These are phyloP conservation scores for Hortaea werneckii DNA, from an alignment of 2,329 filamentous ascomycete genomes.

Conservation along the genomic window DNA sequence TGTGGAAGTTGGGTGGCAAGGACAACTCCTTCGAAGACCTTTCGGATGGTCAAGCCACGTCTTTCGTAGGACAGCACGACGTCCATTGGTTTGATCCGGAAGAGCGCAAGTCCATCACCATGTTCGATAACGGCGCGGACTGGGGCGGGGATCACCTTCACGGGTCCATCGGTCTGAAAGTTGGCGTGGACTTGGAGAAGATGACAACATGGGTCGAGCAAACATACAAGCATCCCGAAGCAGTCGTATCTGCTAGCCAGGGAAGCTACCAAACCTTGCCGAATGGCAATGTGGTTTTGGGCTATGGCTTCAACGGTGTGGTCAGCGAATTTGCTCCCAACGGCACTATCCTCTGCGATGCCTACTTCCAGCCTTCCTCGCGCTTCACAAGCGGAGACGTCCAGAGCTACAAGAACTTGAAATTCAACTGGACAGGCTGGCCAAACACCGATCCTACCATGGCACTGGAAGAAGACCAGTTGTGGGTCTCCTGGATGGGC, in stretches of 20 bases:
- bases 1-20: conserved; percentile 40
- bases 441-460: conserved; percentile 17
- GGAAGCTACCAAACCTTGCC: conserved; percentile 44
- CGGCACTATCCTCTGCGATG: conserved; percentile 44
- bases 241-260: conserved; percentile 38
- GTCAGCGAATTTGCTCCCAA: conserved; percentile 32
- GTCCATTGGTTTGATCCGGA: conserved; percentile 33
- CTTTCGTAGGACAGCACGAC: conserved; percentile 42
- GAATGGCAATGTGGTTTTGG: conserved; percentile 44
- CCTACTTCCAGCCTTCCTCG: conserved; percentile 40
- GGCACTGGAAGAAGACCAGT: conserved; percentile 13
- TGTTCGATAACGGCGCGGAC: conserved; percentile 42
- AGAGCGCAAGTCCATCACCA: conserved; percentile 17
- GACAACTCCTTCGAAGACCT: conserved; percentile 20
- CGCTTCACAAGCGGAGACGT: conserved; percentile 26
- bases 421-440: conserved; percentile 38
- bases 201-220: conserved; percentile 20
- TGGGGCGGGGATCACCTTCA: conserved; percentile 16
- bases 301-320: conserved; percentile 39
- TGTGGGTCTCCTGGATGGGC: conserved; percentile 43
- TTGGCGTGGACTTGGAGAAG: conserved; percentile 16
- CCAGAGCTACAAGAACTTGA: conserved; percentile 43
- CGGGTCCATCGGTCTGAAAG: conserved; percentile 11
- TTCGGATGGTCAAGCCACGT: conserved; percentile 17
- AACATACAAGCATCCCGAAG: conserved; percentile 15